A percentile compares a stretch with the other conserved stretches of the same genome.
Evolutionary conservation across 331 rosid genomes (phyloP).

Genomic region (Phaseolus coccineus): DNA sequence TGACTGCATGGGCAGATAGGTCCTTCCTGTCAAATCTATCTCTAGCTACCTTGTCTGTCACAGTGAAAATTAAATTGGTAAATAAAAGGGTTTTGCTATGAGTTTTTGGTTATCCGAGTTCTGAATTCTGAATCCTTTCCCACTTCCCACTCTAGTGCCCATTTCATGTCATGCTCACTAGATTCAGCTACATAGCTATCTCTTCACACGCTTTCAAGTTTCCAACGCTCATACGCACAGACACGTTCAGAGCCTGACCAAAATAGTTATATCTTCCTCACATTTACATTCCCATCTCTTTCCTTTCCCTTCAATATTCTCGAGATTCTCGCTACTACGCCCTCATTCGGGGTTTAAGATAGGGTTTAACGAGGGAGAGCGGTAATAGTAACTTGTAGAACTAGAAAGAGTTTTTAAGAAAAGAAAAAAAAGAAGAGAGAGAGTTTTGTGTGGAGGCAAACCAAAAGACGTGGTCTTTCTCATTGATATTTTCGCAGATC

Average conservation of each 20-base stretch:
- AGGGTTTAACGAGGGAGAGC: constrained; percentile 42
- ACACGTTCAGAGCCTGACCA: constrained; percentile 22
- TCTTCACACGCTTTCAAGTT: constrained; percentile 25
- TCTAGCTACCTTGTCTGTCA: constrained; percentile 40
- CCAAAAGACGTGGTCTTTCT: constrained; percentile 67
- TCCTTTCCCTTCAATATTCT: constrained; percentile 15
- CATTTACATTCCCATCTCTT: constrained; percentile 31
- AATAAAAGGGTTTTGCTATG: constrained; percentile 38
- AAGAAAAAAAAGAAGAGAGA: background rate
- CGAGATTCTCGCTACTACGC: constrained; percentile 28
- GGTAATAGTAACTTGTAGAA: background rate
- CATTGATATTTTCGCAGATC: constrained; percentile 77
- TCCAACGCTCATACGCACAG: constrained; percentile 33
- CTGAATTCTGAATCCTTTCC: constrained; percentile 6
- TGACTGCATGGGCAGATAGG: constrained; percentile 80
- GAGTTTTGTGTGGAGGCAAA: background rate
- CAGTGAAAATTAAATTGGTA: constrained; percentile 37
- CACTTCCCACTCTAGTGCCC: constrained; percentile 42
- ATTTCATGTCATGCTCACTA: constrained; percentile 36
- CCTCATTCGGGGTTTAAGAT: constrained; percentile 52
- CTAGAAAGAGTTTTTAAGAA: background rate
- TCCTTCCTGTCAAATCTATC: constrained; percentile 75
- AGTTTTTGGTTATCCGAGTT: constrained; percentile 42
- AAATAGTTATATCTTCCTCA: constrained; percentile 30
- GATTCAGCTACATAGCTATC: constrained; percentile 49